Base-by-base conservation (phyloP, 805 yeast genomes). In the Candida germanica region DNA sequence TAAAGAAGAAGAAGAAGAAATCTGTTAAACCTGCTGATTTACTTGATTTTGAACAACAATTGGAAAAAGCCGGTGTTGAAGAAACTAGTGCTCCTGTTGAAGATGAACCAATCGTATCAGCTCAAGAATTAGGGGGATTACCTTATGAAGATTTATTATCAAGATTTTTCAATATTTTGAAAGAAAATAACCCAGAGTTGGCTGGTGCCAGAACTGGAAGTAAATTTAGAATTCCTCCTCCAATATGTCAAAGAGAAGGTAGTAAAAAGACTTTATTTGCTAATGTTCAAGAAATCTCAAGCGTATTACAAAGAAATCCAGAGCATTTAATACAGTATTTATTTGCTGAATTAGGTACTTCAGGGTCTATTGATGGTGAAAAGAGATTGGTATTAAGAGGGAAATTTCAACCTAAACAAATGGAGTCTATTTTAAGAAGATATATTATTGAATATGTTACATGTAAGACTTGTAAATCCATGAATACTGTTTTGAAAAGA, bases 341-440 rank as follows among this genome's bases (percentile, higher is more conserved):
- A 66, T 93, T 93, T 68, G 97, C 98, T 1, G 99, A 93, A 71
- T 75, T 93, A 77, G 99, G 99, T 81, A 93, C 99, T 14, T 87
- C 98, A 2, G 99, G 99, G 59, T 89, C 97, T 38, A 91, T 93
- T 43, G 99, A 93, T 68, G 98, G 98, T 63, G 91, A 87, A 65
- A 87, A 88, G 73, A 83, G 98, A 67, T 79, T 93, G 62, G 88
- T 93, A 46, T 91, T 93, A 64, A 93, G 87, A 74, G 99, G 99
- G 73, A 86, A 95, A 66, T 93, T 88, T 75, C 95, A 85, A 71
- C 96, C 95, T 52, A 93, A 91, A 69, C 96, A 89, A 66, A 82
- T 93, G 76, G 98, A 93, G 69, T 83, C 88, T 48, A 95, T 93
- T 46, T 75, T 93, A 67, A 83, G 98, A 75, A 79, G 97, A 67